Evolutionary conservation across 2,329 filamentous ascomycete genomes (phyloP), one percentile per base, ranked within the genome.

Genomic region (Hypoxylon sp.): DNA sequence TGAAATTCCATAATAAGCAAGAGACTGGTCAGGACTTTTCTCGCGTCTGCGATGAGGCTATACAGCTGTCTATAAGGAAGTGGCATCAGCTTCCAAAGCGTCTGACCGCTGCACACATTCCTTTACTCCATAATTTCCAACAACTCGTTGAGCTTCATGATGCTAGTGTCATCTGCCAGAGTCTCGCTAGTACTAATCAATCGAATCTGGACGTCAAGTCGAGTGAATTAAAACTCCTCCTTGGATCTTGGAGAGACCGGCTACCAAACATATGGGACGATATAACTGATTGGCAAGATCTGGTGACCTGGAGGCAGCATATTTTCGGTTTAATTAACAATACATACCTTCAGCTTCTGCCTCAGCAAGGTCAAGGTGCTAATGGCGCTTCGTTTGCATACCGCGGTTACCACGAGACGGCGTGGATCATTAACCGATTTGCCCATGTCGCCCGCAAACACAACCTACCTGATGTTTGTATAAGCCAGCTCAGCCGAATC

Each of bases 351-450:
- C 88, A 90, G 59, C 86, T 99, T 49, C 83, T 98, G 41, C 94
- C 94, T 1, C 90, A 88, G 17, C 91, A 93, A 75, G 90, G 91
- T 23, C 91, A 92, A 77, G 96, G 93, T 73, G 89, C 94, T 1
- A 93, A 92, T 60, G 94, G 93, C 63, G 95, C 95, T 51, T 98
- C 94, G 0, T 98, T 96, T 79, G 96, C 96, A 0, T 99, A 99
- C 78, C 90, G 96, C 48, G 96, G 96, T 25, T 99, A 97, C 77
- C 96, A 99, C 75, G 96, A 99, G 82, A 99, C 96, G 11, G 96
- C 96, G 1, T 99, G 96, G 96, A 99, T 99, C 73, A 99, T 99
- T 81, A 99, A 99, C 79, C 89, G 96, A 17, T 99, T 99, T 76
- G 97, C 96, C 0, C 96, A 99, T 77, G 96, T 99, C 45, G 96